These are phyloP conservation scores for Hypericum androsaemum DNA, from an alignment of 345 rosid genomes.

Conservation along the genomic window DNA sequence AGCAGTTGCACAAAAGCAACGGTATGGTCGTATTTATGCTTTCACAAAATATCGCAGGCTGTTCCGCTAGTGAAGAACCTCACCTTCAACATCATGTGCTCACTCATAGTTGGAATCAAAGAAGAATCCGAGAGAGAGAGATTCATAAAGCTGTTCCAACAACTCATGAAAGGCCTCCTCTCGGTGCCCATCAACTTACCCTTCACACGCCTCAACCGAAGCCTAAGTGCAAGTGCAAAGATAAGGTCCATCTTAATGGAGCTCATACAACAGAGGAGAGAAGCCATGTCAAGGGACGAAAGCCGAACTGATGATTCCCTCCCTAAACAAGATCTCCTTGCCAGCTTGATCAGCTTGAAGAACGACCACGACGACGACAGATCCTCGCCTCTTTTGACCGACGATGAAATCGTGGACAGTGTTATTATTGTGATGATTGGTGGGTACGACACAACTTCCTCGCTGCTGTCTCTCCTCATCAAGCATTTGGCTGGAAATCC, in stretches of 20 bases:
- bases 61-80: conserved; percentile 41
- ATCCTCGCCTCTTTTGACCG: conserved; percentile 16
- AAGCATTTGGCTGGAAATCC: conserved; percentile 35
- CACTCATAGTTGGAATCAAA: conserved; percentile 37
- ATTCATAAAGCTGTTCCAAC: conserved; percentile 19
- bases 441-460: conserved; percentile 44
- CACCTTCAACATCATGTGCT: conserved; percentile 42
- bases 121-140: conserved; percentile 24
- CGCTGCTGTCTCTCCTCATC: conserved; percentile 39
- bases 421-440: conserved; percentile 44
- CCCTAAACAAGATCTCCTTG: conserved; percentile 35
- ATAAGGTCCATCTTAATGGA: conserved; percentile 20
- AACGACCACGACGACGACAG: conserved; percentile 5
- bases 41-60: conserved; percentile 18
- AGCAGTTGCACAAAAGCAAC: not conserved
- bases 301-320: conserved; percentile 1
- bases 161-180: conserved; percentile 39
- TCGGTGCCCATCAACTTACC: conserved; percentile 39
- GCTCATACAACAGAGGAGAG: conserved; percentile 29
- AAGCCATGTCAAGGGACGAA: conserved; percentile 18
- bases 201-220: conserved; percentile 34
- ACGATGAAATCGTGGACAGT: conserved; percentile 43
- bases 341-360: conserved; percentile 25
- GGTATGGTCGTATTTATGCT: not conserved
- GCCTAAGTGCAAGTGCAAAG: conserved; percentile 31